A percentile compares a stretch with the other conserved stretches of the same genome.
These are phyloP conservation scores for Albophoma yamanashiensis DNA, from an alignment of 2,329 filamentous ascomycete genomes.

Conservation along the genomic window DNA sequence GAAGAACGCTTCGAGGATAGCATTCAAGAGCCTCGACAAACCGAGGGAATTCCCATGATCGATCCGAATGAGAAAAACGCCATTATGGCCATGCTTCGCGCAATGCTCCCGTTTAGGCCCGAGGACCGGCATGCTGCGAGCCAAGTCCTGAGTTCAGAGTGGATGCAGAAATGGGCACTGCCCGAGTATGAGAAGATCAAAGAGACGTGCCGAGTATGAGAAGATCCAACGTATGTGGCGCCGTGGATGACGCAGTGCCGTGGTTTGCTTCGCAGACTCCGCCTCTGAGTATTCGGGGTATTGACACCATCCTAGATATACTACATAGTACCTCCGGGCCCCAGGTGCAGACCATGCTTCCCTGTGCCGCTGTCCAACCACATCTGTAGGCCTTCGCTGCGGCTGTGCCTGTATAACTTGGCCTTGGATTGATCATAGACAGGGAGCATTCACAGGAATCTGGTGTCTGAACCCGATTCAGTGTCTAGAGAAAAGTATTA, in stretches of 20 bases:
- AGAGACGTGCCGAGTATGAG: neutral
- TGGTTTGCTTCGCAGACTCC: neutral
- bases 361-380: too few species aligned
- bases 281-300: neutral
- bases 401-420: too few species aligned
- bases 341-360: neutral
- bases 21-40: neutral
- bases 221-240: neutral
- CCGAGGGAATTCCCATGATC: neutral
- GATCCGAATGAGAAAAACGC: neutral
- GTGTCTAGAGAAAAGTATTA: too few species aligned
- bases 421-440: too few species aligned
- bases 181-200: neutral
- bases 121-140: neutral
- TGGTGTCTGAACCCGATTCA: too few species aligned
- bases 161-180: neutral
- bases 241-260: neutral
- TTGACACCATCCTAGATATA: neutral
- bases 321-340: neutral
- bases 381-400: too few species aligned
- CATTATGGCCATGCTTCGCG: neutral
- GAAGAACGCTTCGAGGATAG: neutral
- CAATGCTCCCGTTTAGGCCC: neutral
- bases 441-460: too few species aligned
- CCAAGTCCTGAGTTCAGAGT: neutral